A percentile compares a stretch with the other conserved stretches of the same genome.
phyloP scores from a whole-genome alignment of 2,329 filamentous ascomycete genomes.

The Colletotrichum gigasporum region DNA sequence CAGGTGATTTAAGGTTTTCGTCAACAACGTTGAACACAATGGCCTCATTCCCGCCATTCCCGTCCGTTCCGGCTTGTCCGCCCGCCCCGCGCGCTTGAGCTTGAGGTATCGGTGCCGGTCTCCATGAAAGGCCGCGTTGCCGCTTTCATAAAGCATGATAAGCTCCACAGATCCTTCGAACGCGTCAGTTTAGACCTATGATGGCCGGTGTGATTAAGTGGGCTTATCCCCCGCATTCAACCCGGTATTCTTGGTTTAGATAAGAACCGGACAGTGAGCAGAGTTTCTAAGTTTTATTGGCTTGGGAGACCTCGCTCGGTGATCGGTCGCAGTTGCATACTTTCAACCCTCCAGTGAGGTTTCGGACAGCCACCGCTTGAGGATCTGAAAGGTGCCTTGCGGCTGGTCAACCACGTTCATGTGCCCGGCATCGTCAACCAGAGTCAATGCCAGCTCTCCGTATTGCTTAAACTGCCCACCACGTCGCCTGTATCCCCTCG shows the following conservation, averaged over 20 bases:
- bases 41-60: neutral
- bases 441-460: conserved; percentile 9
- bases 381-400: neutral
- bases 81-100: neutral
- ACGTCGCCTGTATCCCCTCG: neutral
- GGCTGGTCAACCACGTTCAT: conserved; percentile 13
- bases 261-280: no score
- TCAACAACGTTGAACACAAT: neutral
- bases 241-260: no score
- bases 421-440: conserved; percentile 15
- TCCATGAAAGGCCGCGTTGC: neutral
- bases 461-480: conserved; percentile 1
- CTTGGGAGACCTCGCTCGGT: no score
- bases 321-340: no score
- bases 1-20: neutral
- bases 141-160: no score
- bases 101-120: neutral
- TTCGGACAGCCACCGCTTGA: neutral
- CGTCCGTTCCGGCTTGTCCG: neutral
- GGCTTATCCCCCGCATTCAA: no score
- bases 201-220: no score
- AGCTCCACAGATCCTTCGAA: no score
- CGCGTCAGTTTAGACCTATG: no score
- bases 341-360: neutral
- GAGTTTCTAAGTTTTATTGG: no score